phyloP scores from a whole-genome alignment of 2,329 filamentous ascomycete species.

The Pseudogymnoascus pannorum region DNA sequence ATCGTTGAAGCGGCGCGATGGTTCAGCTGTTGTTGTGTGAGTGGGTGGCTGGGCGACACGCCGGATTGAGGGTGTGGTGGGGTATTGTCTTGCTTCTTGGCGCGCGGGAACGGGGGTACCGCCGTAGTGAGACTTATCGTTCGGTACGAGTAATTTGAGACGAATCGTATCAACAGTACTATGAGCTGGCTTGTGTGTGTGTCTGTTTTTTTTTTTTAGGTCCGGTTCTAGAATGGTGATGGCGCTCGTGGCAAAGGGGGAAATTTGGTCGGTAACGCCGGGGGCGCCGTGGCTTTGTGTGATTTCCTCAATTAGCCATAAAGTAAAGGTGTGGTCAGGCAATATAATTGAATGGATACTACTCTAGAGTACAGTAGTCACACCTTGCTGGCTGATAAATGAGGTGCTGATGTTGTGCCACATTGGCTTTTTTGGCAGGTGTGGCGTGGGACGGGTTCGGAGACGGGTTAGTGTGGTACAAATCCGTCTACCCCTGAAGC shows the following conservation, averaged over 20 bases:
- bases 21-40: background rate
- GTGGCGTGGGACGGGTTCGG: background rate
- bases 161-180: background rate
- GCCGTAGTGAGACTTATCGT: background rate
- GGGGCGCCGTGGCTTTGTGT: background rate
- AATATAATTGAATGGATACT: background rate
- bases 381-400: background rate
- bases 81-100: background rate
- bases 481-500: background rate
- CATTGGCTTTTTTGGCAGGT: background rate
- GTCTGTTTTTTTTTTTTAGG: too few relatives aligned
- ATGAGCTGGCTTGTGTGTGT: too few relatives aligned
- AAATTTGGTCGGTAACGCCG: background rate
- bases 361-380: too few relatives aligned
- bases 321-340: background rate
- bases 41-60: background rate
- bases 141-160: background rate
- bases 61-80: background rate
- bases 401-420: background rate
- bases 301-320: background rate
- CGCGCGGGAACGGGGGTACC: background rate
- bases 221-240: background rate
- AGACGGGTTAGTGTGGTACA: background rate
- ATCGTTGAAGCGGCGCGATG: background rate
- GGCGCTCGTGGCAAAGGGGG: background rate